Conservation (phyloP, 805 yeast species). For the Wickerhamomyces silvicola region DNA sequence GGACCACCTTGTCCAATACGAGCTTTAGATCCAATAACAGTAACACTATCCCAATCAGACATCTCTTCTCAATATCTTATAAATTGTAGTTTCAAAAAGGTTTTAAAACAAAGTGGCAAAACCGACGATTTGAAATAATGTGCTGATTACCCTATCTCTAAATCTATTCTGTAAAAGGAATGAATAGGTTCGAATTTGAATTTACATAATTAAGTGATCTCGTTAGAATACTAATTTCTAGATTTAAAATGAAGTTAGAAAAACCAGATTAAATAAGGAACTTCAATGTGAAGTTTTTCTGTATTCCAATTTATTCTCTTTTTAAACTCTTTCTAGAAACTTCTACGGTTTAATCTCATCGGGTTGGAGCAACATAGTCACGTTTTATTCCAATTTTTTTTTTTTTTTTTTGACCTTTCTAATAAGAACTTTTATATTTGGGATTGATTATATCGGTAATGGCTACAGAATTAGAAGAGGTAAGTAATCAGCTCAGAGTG, state of each 20-base stretch:
- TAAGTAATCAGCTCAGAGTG: constrained; percentile 13
- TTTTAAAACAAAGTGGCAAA: constrained; percentile 1
- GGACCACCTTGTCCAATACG: constrained; percentile 88
- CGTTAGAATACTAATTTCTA: no score
- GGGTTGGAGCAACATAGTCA: constrained; percentile 1
- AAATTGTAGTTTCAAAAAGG: constrained; percentile 1
- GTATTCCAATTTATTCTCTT: no score
- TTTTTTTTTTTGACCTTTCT: background rate
- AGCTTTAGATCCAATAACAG: constrained; percentile 84
- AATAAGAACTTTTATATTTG: no score
- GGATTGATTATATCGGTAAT: no score
- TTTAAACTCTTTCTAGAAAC: background rate
- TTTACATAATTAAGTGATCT: no score
- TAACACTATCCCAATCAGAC: constrained; percentile 90
- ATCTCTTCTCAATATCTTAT: no score
- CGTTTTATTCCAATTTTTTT: background rate
- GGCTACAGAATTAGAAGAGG: constrained; percentile 50
- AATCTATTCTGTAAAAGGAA: no score
- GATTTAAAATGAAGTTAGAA: no score
- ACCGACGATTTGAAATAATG: background rate
- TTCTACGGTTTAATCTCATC: no score
- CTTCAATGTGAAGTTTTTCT: no score
- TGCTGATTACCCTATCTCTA: background rate
- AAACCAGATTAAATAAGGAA: no score
- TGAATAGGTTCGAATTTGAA: no score